These are phyloP conservation scores for Amanita rimosa DNA, from an alignment of 768 basidiomycete species.

Conservation along the genomic window DNA sequence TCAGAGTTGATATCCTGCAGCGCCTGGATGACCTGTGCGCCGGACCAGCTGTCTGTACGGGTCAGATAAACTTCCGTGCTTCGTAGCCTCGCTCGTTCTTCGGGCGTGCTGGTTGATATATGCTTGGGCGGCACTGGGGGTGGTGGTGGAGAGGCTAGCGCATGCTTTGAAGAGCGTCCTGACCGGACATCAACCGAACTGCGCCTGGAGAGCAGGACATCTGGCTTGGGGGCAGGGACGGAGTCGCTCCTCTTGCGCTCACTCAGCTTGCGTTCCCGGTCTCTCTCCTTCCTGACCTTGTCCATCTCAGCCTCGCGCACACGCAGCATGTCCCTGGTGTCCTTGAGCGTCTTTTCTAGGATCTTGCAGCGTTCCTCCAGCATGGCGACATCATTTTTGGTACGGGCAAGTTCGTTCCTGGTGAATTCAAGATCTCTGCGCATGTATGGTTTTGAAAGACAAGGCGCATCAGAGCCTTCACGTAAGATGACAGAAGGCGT, in stretches of 20 bases:
- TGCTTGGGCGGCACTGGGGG: constrained; percentile 10
- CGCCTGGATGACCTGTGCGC: constrained; percentile 67
- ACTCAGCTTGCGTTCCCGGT: constrained; percentile 21
- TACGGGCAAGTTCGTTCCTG: constrained; percentile 42
- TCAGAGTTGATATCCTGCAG: constrained; percentile 74
- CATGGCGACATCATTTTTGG: constrained; percentile 40
- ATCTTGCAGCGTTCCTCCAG: constrained; percentile 52
- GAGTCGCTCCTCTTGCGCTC: constrained; percentile 19
- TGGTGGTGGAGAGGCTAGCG: constrained; percentile 9
- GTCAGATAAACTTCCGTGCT: constrained; percentile 61
- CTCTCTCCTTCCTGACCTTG: constrained; percentile 28
- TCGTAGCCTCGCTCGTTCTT: constrained; percentile 46
- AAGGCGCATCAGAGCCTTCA: constrained; percentile 36
- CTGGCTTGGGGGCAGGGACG: not conserved
- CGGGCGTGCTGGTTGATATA: constrained; percentile 22
- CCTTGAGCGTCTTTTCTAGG: constrained; percentile 53
- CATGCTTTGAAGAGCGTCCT: not conserved
- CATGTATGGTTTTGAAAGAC: constrained; percentile 31
- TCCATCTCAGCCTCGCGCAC: constrained; percentile 52
- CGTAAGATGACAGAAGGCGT: constrained; percentile 33
- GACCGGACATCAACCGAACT: constrained; percentile 1
- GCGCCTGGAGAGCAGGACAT: not conserved
- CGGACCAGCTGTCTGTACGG: constrained; percentile 65
- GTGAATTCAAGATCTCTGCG: constrained; percentile 47
- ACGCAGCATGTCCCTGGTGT: constrained; percentile 49